A percentile compares a stretch with the other conserved stretches of the same genome.
Evolutionary conservation across 371 early-diverging fungal genomes (phyloP).

Genomic region (Vairimorpha ceranae): DNA sequence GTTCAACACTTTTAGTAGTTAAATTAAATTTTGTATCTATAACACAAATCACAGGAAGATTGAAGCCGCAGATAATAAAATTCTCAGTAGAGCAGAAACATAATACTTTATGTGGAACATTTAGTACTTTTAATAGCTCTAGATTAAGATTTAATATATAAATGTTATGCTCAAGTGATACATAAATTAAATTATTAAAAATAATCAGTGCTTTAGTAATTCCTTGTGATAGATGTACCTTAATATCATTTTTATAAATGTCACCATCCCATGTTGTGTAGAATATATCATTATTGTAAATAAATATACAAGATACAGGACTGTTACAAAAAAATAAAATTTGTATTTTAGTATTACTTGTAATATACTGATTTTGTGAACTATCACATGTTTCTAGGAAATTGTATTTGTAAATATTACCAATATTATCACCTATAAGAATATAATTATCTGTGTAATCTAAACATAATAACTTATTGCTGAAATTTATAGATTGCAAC

Average conservation of each 20-base stretch:
- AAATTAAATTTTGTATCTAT: neutral
- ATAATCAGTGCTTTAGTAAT: neutral
- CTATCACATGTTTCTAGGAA: too few relatives aligned
- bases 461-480: neutral
- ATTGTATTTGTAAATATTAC: neutral
- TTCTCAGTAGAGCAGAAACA: slow-evolving; percentile 7
- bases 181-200: slow-evolving; percentile 6
- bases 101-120: slow-evolving; percentile 26
- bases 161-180: slow-evolving; percentile 12
- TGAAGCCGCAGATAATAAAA: slow-evolving; percentile 19
- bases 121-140: slow-evolving; percentile 1
- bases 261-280: slow-evolving; percentile 2
- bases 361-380: too few relatives aligned
- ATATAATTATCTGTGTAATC: neutral
- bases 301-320: neutral
- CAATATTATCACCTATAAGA: neutral
- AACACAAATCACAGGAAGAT: neutral
- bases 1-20: neutral
- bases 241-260: neutral
- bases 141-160: slow-evolving; percentile 15
- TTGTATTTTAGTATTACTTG: neutral
- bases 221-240: neutral
- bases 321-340: neutral
- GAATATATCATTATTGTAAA: neutral
- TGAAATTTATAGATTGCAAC: neutral